These are phyloP conservation scores for Carex scoparia DNA, from an alignment of 176 grass and related monocot genomes.

Conservation along the genomic window DNA sequence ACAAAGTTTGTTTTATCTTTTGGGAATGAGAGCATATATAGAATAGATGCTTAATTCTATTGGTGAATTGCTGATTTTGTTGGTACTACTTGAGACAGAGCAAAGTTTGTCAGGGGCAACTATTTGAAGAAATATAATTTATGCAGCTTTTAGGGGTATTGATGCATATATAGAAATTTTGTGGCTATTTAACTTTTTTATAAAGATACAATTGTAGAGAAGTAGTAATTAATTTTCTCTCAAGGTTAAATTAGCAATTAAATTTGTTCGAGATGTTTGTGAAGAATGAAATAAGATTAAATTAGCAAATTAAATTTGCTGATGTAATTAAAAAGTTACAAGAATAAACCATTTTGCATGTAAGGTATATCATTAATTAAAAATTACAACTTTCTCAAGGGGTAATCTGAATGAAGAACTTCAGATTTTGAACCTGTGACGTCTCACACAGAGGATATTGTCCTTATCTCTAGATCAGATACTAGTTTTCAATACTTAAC, in stretches of 20 bases:
- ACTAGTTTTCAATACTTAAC: background rate
- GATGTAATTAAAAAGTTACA: too few relatives aligned
- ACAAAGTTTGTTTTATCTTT: conserved; percentile 14
- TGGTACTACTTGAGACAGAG: background rate
- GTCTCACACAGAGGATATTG: too few relatives aligned
- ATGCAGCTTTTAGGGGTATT: background rate
- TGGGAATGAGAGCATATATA: conserved; percentile 14
- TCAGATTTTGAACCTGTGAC: too few relatives aligned
- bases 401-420: background rate
- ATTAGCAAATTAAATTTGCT: background rate
- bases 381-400: background rate
- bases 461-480: too few relatives aligned
- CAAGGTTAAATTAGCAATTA: background rate
- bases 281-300: too few relatives aligned
- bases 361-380: background rate
- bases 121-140: background rate
- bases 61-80: background rate
- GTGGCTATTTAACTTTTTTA: background rate
- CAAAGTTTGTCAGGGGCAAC: too few relatives aligned
- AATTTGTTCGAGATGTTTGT: too few relatives aligned
- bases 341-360: background rate
- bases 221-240: background rate
- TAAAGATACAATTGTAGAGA: background rate
- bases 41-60: conserved; percentile 6
- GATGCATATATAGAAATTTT: background rate